Percentiles rank a stretch among this genome's conserved stretches.
These are phyloP conservation scores for Leccinum ponderosum DNA, from an alignment of 1,284 basidiomycete species.

Conservation along the genomic window DNA sequence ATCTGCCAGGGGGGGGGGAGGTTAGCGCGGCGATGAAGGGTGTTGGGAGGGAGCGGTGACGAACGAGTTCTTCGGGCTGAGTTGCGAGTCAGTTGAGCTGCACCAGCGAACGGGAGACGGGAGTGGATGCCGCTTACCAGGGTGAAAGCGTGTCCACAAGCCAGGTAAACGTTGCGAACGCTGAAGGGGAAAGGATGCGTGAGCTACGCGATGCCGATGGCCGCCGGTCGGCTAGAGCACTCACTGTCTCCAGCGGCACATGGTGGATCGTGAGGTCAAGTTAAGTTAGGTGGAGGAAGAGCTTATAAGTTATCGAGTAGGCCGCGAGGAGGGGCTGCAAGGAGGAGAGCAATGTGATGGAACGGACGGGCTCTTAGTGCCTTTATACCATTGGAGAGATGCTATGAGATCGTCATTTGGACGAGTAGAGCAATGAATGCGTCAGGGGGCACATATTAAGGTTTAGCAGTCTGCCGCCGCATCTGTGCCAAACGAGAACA, in stretches of 20 bases:
- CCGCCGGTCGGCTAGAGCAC: conserved; percentile 7
- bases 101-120: neutral
- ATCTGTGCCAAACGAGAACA: conserved; percentile 28
- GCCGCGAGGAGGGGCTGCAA: neutral
- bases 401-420: conserved; percentile 30
- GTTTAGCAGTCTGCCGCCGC: conserved; percentile 22
- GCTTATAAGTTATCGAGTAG: conserved; percentile 2
- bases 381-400: conserved; percentile 28
- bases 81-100: conserved; percentile 8
- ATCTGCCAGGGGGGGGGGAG: conserved; percentile 29
- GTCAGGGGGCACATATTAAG: conserved; percentile 22
- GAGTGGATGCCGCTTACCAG: conserved; percentile 32
- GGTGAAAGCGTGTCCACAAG: conserved; percentile 40
- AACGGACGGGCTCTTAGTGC: conserved; percentile 9
- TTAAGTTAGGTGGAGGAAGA: neutral
- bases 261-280: conserved; percentile 14
- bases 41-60: conserved; percentile 1
- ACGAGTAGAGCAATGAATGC: conserved; percentile 20
- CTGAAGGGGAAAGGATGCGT: conserved; percentile 20
- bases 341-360: conserved; percentile 12
- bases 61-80: conserved; percentile 35
- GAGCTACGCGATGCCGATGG: conserved; percentile 11
- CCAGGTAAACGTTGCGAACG: conserved; percentile 43
- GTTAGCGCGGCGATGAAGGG: conserved; percentile 17
- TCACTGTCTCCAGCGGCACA: conserved; percentile 43